Conservation (phyloP, 768 basidiomycete species). For the Leccinellum rugosiceps region DNA sequence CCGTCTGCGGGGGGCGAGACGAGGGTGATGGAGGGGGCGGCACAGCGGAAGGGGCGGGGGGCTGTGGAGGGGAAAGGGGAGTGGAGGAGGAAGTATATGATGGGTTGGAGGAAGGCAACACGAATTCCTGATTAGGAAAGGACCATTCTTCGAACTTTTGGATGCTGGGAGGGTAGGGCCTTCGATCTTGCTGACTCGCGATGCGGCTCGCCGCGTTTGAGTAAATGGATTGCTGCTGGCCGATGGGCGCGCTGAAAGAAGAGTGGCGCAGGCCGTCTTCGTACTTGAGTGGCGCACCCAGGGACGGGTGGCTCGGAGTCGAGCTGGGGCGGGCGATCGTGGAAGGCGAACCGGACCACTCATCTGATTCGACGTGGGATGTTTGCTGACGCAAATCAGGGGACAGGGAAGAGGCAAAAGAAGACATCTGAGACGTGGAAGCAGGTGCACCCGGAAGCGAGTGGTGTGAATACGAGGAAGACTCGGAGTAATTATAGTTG, state of each 20-base stretch:
- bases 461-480: slow-evolving; percentile 48
- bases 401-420: slow-evolving; percentile 45
- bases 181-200: slow-evolving; percentile 65
- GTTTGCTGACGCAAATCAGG: slow-evolving; percentile 46
- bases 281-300: slow-evolving; percentile 54
- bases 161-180: slow-evolving; percentile 41
- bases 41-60: slow-evolving; percentile 25
- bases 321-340: slow-evolving; percentile 67
- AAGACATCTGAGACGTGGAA: slow-evolving; percentile 48
- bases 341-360: slow-evolving; percentile 54
- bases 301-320: slow-evolving; percentile 57
- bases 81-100: slow-evolving; percentile 26
- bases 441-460: slow-evolving; percentile 52
- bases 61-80: slow-evolving; percentile 45
- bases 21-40: slow-evolving; percentile 42
- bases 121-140: slow-evolving; percentile 60
- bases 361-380: slow-evolving; percentile 44
- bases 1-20: slow-evolving; percentile 51
- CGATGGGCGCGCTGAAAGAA: slow-evolving; percentile 58
- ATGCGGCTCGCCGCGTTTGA: slow-evolving; percentile 61
- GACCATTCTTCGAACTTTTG: slow-evolving; percentile 72
- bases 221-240: slow-evolving; percentile 56
- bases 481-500: slow-evolving; percentile 39
- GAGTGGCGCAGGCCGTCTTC: slow-evolving; percentile 69
- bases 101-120: slow-evolving; percentile 34